Base-by-base conservation (phyloP, 805 yeast species). In the Kodamaea kaohsiungensis region DNA sequence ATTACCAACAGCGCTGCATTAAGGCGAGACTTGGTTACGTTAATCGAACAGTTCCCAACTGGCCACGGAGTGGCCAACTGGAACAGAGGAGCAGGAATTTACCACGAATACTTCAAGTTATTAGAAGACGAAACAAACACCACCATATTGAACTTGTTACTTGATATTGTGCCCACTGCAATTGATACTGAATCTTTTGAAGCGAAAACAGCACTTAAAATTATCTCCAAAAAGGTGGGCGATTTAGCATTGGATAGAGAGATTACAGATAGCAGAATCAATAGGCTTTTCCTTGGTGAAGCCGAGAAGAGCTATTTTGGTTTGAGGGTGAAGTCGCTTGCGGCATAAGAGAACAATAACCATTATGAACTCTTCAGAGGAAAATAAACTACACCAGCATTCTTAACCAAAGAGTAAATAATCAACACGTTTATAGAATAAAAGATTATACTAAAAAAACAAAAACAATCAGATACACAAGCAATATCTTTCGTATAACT, bases 41-140 rank as follows among this genome's bases (percentile, higher is more conserved):
- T 87, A 8, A 61, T 81, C 43, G 53, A 64, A 1, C 56, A 65
- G 55, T 80, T 81, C 66, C 87, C 86, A 10, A 69, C 67, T 38
- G 62, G 63, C 0, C 74, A 76, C 7, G 67, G 65, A 19, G 70
- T 81, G 12, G 67, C 80, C 2, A 73, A 72, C 40, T 87, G 88
- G 87, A 68, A 73, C 17, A 68, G 67, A 30, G 89, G 89, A 1
- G 82, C 87, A 25, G 86, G 81, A 0, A 71, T 87, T 4, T 88
- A 82, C 64, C 72, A 75, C 37, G 75, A 76, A 35, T 88, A 80
- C 62, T 61, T 85, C 40, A 65, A 70, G 10, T 55, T 80, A 1
- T 33, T 49, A 63, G 18, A 46, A 2, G 65, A 66, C 13, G 55
- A 59, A 2, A 39, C 37, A 1, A 33, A 61, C n/a, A 54, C 55